Conservation (phyloP, 805 yeast species). For the Metschnikowia hibisci region DNA sequence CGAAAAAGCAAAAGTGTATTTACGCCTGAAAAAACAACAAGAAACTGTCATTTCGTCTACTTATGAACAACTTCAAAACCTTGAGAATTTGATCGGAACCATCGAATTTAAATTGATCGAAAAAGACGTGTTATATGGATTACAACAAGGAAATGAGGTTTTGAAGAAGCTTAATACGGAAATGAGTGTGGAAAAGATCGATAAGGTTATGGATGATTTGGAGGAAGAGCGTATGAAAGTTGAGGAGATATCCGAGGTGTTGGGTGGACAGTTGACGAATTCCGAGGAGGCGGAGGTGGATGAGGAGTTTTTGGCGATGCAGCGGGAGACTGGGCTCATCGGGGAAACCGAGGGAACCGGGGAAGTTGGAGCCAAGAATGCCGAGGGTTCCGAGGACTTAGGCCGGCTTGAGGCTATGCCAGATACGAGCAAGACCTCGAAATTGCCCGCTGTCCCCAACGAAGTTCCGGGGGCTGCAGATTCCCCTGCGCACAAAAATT, state of each 20-base stretch:
- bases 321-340: constrained; percentile 31
- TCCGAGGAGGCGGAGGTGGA: constrained; percentile 62
- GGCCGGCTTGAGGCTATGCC: constrained; percentile 7
- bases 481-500: constrained; percentile 17
- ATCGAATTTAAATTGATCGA: constrained; percentile 90
- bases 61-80: constrained; percentile 68
- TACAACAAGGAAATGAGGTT: constrained; percentile 75
- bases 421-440: constrained; percentile 9
- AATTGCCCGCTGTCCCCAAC: constrained; percentile 12
- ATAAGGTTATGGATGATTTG: constrained; percentile 74
- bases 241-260: constrained; percentile 59
- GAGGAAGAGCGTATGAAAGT: constrained; percentile 80
- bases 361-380: background rate
- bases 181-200: constrained; percentile 74
- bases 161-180: constrained; percentile 74
- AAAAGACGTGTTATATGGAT: constrained; percentile 74
- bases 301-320: constrained; percentile 52
- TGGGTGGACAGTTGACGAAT: constrained; percentile 41
- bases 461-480: constrained; percentile 8
- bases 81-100: constrained; percentile 73
- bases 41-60: constrained; percentile 66
- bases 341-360: background rate
- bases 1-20: constrained; percentile 60
- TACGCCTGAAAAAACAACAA: constrained; percentile 80
- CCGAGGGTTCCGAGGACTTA: background rate